Percentiles rank a stretch among this genome's conserved stretches.
Conservation (phyloP, 108 stramenopile species). For the Bacterosira constricta region DNA sequence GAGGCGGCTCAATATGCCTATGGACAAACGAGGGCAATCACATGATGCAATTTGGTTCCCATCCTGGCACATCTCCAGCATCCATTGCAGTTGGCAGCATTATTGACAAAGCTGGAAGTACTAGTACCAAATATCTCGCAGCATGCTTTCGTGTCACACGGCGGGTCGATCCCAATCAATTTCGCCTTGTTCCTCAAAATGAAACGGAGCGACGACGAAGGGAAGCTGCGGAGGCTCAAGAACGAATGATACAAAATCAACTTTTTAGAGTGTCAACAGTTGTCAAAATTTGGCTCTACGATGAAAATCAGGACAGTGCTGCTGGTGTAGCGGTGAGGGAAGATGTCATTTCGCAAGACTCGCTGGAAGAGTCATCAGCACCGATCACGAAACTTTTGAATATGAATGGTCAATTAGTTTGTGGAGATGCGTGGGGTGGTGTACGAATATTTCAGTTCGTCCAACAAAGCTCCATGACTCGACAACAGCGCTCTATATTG, state of each 20-base stretch:
- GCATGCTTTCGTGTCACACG: constrained; percentile 47
- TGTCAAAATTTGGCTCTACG: constrained; percentile 44
- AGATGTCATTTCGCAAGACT: constrained; percentile 23
- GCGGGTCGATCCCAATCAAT: constrained; percentile 39
- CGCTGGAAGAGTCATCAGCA: no score
- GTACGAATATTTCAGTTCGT: constrained; percentile 14
- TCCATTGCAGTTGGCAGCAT: constrained; percentile 25
- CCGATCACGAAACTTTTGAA: constrained; percentile 12
- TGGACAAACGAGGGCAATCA: constrained; percentile 47
- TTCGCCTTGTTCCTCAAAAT: constrained; percentile 55
- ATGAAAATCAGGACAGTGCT: neutral
- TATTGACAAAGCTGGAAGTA: neutral
- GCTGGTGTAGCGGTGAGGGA: constrained; percentile 2
- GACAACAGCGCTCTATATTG: neutral
- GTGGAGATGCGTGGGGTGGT: constrained; percentile 38
- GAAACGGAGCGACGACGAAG: constrained; percentile 37
- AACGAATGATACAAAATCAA: constrained; percentile 30
- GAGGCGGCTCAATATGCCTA: constrained; percentile 40
- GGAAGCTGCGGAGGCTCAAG: constrained; percentile 36
- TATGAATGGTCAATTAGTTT: constrained; percentile 10
- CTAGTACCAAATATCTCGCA: constrained; percentile 41
- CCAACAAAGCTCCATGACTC: neutral
- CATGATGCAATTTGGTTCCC: constrained; percentile 11
- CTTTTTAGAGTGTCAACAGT: constrained; percentile 16
- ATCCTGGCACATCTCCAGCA: constrained; percentile 45